Evolutionary conservation across 805 yeast species (phyloP).

Genomic region (Barnettozyma siamensis): DNA sequence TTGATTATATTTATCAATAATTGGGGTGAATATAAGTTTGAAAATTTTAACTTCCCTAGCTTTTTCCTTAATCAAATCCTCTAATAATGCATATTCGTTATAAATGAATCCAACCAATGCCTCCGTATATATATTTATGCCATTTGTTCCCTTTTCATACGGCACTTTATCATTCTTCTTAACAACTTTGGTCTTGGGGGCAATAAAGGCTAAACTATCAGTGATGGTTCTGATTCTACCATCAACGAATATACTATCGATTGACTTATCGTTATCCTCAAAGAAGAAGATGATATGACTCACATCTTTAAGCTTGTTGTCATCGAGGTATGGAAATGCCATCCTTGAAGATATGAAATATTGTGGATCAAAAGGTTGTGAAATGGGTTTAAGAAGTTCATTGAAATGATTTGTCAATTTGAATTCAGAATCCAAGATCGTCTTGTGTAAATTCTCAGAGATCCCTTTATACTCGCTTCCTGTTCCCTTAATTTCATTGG

Average conservation of each 20-base stretch:
- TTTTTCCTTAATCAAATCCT: conserved; percentile 35
- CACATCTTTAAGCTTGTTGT: conserved; percentile 32
- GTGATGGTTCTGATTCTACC: conserved; percentile 37
- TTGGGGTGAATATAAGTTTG: conserved; percentile 28
- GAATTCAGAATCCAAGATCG: conserved; percentile 52
- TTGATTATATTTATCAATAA: conserved; percentile 33
- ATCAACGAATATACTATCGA: conserved; percentile 32
- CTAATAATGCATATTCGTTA: conserved; percentile 43
- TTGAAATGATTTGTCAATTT: conserved; percentile 46
- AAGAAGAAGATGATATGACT: conserved; percentile 42
- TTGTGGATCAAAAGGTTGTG: conserved; percentile 41
- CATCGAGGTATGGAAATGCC: conserved; percentile 37
- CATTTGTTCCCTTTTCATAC: conserved; percentile 57
- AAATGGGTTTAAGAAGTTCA: conserved; percentile 34
- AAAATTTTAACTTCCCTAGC: conserved; percentile 26
- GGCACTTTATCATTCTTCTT: conserved; percentile 37
- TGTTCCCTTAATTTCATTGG: conserved; percentile 25
- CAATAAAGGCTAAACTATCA: conserved; percentile 40
- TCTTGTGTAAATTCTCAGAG: conserved; percentile 48
- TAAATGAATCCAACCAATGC: conserved; percentile 44
- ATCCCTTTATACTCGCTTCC: conserved; percentile 59
- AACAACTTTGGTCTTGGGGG: conserved; percentile 39
- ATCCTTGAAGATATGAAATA: conserved; percentile 33
- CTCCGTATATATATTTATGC: conserved; percentile 47
- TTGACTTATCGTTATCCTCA: conserved; percentile 27